These are phyloP conservation scores for Ocimum tenuiflorum DNA, from an alignment of 257 asterid species.

Conservation along the genomic window DNA sequence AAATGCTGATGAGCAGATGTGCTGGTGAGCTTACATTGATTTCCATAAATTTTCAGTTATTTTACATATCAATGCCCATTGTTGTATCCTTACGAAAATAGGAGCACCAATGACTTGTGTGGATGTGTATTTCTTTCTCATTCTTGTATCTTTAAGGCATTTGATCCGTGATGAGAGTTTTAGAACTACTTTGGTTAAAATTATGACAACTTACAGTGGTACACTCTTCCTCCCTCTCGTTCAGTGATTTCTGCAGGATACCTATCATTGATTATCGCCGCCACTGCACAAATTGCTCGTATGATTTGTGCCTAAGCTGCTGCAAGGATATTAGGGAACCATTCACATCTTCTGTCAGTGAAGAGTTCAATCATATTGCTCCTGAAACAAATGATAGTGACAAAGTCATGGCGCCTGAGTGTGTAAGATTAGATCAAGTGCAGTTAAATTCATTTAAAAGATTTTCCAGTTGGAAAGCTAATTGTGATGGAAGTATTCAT, in stretches of 20 bases:
- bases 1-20: conserved; percentile 98
- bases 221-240: conserved; percentile 14
- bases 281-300: conserved; percentile 88
- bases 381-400: conserved; percentile 33
- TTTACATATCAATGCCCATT: background rate
- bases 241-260: conserved; percentile 92
- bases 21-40: conserved; percentile 66
- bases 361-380: conserved; percentile 28
- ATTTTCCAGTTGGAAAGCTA: conserved; percentile 55
- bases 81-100: conserved; percentile 7
- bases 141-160: conserved; percentile 5
- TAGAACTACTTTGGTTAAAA: background rate
- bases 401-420: conserved; percentile 30
- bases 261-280: conserved; percentile 94
- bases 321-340: conserved; percentile 82
- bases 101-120: conserved; percentile 10
- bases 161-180: conserved; percentile 5
- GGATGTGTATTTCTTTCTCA: background rate
- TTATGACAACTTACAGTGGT: background rate
- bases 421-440: conserved; percentile 30
- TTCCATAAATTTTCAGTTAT: background rate
- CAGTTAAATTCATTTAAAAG: conserved; percentile 40
- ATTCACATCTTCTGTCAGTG: conserved; percentile 32
- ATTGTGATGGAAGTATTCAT: conserved; percentile 62
- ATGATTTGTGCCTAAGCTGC: conserved; percentile 95